Conservation (phyloP, 306 rosid genomes). For the Geum urbanum region DNA sequence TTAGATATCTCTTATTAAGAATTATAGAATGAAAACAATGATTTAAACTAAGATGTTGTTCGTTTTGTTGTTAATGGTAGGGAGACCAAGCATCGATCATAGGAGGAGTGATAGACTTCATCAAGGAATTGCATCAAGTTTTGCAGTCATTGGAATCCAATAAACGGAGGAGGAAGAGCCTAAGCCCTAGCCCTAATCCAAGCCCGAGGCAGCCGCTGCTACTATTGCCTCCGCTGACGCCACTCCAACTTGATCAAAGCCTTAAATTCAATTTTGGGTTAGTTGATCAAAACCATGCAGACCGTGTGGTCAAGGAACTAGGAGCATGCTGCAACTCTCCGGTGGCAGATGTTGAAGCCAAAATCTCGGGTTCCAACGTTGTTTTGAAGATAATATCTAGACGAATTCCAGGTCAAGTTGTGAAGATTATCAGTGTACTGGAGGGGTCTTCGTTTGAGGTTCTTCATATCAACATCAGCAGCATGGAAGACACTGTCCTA, state of each 20-base stretch:
- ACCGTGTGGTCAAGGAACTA: slow-evolving; percentile 45
- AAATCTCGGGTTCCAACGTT: slow-evolving; percentile 80
- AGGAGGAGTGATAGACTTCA: slow-evolving; percentile 88
- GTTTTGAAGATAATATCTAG: slow-evolving; percentile 60
- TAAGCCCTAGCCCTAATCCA: slow-evolving; percentile 81
- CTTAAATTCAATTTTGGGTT: slow-evolving; percentile 9
- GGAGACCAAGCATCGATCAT: slow-evolving; percentile 97
- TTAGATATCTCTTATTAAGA: neutral
- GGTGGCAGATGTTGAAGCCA: slow-evolving; percentile 82
- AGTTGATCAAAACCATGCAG: slow-evolving; percentile 15
- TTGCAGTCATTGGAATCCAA: slow-evolving; percentile 75
- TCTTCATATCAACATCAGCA: slow-evolving; percentile 82
- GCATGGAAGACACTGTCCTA: slow-evolving; percentile 84
- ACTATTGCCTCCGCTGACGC: neutral
- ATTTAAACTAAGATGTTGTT: neutral
- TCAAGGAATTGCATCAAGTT: slow-evolving; percentile 90
- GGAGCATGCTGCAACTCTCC: slow-evolving; percentile 88
- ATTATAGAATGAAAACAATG: neutral
- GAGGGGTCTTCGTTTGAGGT: slow-evolving; percentile 81
- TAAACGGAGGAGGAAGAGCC: slow-evolving; percentile 83
- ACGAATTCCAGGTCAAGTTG: slow-evolving; percentile 58
- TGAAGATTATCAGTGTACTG: slow-evolving; percentile 54
- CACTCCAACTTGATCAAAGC: slow-evolving; percentile 4
- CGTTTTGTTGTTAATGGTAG: slow-evolving; percentile 25
- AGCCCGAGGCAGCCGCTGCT: slow-evolving; percentile 42